Evolutionary conservation across 75 land plant genomes (phyloP), one percentile per base, ranked within the genome.

Genomic region (Ceratopteris richardii): DNA sequence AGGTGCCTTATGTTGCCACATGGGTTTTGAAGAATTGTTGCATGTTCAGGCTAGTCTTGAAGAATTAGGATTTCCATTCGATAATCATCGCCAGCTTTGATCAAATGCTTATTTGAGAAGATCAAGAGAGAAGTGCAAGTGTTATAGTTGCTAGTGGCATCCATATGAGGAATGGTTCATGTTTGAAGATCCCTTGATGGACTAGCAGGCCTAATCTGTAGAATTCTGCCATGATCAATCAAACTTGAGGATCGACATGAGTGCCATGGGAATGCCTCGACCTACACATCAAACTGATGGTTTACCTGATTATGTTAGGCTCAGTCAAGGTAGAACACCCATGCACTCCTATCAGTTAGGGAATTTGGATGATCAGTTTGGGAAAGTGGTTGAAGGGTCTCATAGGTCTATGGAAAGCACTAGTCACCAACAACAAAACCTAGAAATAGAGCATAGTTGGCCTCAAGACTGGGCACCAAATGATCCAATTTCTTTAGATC

Each of bases 51-150:
- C 73, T 56, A 83, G 79, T 30, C 80, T 92, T 39, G 97, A 92
- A 58, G 97, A 88, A 66, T 70, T 88, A 62, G 94, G 94, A 7
- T 92, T 92, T 53, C 84, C 89, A 57, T 92, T 94, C 72, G 88
- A 59, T 61, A 37, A 80, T 23, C 78, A 71, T 57, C 82, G 88
- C 41, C 60, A 65, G 21, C 33, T 62, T 23, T 25, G 64, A 28
- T 24, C 66, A 6, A 63, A 66, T 2, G 74, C 68, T 47, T 75
- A 80, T n/a, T 52, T 66, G 80, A 63, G 89, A 84, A 42, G 89
- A 81, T 28, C 77, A 74, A 37, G 79, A 84, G 25, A 64, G 69
- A 40, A 77, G 59, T 69, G 51, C 68, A 46, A 43, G 74, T 67
- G 69, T 65, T 1, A 64, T 65, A 10, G 56, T 78, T 24, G 84